Evolutionary conservation across 208 protist species (phyloP).

Genomic region (Borovskyia barvae): DNA sequence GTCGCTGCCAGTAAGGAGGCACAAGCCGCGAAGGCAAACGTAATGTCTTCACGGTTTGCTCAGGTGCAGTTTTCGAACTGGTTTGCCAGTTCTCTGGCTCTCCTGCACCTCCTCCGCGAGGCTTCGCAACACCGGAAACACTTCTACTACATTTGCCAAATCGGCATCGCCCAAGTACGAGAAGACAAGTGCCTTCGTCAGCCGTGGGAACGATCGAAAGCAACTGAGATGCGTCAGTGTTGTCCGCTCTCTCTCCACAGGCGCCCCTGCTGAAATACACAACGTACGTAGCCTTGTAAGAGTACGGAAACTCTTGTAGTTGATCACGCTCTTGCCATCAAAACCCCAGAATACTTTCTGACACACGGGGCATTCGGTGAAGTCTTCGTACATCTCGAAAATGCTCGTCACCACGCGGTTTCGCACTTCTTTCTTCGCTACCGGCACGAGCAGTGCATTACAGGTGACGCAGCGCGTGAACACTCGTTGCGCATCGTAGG

Average conservation of each 20-base stretch:
- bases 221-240: slow-evolving; percentile 30
- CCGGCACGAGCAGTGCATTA: slow-evolving; percentile 48
- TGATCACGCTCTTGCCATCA: slow-evolving; percentile 58
- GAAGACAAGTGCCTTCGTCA: slow-evolving; percentile 50
- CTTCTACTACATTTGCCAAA: slow-evolving; percentile 24
- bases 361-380: slow-evolving; percentile 68
- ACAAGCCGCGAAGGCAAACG: neutral
- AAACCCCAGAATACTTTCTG: slow-evolving; percentile 81
- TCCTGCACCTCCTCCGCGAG: slow-evolving; percentile 35
- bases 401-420: slow-evolving; percentile 51
- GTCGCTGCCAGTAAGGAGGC: neutral
- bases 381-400: slow-evolving; percentile 63
- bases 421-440: slow-evolving; percentile 38
- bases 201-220: slow-evolving; percentile 60
- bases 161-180: slow-evolving; percentile 43
- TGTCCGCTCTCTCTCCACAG: slow-evolving; percentile 15
- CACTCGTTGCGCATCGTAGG: slow-evolving; percentile 34
- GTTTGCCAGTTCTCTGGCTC: slow-evolving; percentile 22
- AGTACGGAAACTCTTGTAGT: slow-evolving; percentile 78
- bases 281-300: slow-evolving; percentile 50
- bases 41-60: neutral
- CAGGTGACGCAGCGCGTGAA: slow-evolving; percentile 72
- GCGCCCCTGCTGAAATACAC: slow-evolving; percentile 32
- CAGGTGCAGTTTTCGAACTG: slow-evolving; percentile 15
- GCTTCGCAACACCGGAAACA: slow-evolving; percentile 51